These are phyloP conservation scores for Primulina huaijiensis DNA, from an alignment of 257 asterid genomes.

Conservation along the genomic window DNA sequence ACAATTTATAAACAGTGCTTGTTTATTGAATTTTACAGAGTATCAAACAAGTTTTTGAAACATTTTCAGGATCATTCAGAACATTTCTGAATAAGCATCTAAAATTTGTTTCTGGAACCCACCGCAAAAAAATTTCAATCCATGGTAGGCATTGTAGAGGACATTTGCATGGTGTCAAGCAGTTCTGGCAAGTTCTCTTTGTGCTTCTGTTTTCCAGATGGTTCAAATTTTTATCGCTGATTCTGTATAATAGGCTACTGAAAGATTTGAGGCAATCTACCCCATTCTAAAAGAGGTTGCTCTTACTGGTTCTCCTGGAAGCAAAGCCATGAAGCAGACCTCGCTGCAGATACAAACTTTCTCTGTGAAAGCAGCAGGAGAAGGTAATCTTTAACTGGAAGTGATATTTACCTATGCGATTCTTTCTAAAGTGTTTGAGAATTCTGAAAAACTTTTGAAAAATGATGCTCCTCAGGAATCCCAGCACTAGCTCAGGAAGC, in stretches of 20 bases:
- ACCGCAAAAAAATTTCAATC: no score
- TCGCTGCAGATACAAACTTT: conserved; percentile 56
- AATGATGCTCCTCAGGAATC: conserved; percentile 44
- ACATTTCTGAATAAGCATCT: no score
- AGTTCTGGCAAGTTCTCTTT: neutral
- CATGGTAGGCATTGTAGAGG: no score
- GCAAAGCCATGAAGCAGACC: conserved; percentile 84
- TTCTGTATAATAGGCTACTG: conserved; percentile 52
- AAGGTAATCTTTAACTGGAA: conserved; percentile 42
- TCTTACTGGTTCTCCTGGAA: conserved; percentile 82
- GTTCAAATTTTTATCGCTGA: conserved; percentile 8
- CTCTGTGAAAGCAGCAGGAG: conserved; percentile 58
- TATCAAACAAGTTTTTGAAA: no score
- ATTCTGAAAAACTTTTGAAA: neutral
- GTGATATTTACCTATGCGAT: no score
- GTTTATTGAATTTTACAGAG: no score
- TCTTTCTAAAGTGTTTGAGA: no score
- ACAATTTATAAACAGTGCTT: no score
- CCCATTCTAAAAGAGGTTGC: conserved; percentile 77
- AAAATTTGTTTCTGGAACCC: no score
- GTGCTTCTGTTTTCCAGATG: neutral
- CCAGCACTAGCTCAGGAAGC: conserved; percentile 72
- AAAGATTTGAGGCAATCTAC: conserved; percentile 76
- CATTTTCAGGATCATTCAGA: no score
- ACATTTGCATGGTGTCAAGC: no score